A percentile compares a stretch with the other conserved stretches of the same genome.
These are phyloP conservation scores for Neofusicoccum sp. DNA, from an alignment of 2,329 filamentous ascomycete species.

Conservation along the genomic window DNA sequence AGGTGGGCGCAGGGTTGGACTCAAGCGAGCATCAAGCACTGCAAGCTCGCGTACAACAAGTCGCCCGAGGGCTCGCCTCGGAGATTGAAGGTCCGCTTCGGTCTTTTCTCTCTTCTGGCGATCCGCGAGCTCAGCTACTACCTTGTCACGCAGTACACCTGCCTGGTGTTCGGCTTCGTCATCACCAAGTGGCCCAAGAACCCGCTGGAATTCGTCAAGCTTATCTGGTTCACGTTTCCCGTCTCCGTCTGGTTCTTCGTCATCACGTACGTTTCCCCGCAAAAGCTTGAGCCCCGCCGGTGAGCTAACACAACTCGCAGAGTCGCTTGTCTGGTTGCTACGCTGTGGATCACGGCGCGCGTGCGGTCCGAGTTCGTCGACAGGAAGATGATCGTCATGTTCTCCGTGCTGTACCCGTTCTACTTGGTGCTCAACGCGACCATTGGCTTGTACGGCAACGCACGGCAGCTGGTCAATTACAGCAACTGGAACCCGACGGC, in stretches of 20 bases:
- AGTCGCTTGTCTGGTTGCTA: slow-evolving; percentile 47
- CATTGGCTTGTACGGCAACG: slow-evolving; percentile 52
- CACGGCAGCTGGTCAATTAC: slow-evolving; percentile 50
- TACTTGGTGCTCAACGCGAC: slow-evolving; percentile 49
- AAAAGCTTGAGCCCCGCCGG: background rate
- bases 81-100: slow-evolving; percentile 43
- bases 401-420: slow-evolving; percentile 47
- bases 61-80: slow-evolving; percentile 29
- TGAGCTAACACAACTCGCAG: slow-evolving; percentile 27
- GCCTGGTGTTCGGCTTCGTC: slow-evolving; percentile 49
- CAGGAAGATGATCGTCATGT: slow-evolving; percentile 45
- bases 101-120: slow-evolving; percentile 49
- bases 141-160: slow-evolving; percentile 53
- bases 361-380: slow-evolving; percentile 51
- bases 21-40: slow-evolving; percentile 50
- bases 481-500: slow-evolving; percentile 53
- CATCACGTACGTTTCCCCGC: slow-evolving; percentile 40
- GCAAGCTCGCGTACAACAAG: slow-evolving; percentile 47
- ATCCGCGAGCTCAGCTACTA: slow-evolving; percentile 53
- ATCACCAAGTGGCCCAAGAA: slow-evolving; percentile 48
- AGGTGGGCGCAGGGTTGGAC: slow-evolving; percentile 56
- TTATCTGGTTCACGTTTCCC: slow-evolving; percentile 54
- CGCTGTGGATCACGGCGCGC: slow-evolving; percentile 50
- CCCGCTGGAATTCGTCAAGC: slow-evolving; percentile 38
- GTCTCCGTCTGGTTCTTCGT: slow-evolving; percentile 52